Conservation (phyloP, 2,329 filamentous ascomycete species). For the Acephala macrosclerotiorum region DNA sequence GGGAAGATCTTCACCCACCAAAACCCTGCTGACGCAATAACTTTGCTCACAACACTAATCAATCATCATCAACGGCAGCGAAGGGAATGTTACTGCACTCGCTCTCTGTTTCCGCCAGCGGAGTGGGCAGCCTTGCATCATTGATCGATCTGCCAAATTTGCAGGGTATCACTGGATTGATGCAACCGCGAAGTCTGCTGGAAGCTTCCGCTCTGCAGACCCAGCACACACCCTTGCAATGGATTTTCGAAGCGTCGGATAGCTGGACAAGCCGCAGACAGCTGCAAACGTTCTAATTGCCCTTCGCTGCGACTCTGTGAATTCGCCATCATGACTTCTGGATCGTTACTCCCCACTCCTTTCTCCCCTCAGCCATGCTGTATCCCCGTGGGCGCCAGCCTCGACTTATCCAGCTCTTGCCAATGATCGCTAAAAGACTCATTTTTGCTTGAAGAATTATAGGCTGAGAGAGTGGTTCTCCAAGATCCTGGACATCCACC, state of each 20-base stretch:
- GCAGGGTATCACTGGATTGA: not conserved
- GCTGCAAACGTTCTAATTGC: not conserved
- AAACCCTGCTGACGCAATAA: constrained; percentile 5
- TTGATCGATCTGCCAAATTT: not conserved
- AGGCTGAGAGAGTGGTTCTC: not conserved
- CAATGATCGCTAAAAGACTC: not conserved
- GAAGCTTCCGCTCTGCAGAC: not conserved
- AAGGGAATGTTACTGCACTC: too few relatives aligned
- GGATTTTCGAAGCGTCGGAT: not conserved
- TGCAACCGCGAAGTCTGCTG: not conserved
- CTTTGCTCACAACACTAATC: not conserved
- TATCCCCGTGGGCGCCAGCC: not conserved
- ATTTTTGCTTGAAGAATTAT: not conserved
- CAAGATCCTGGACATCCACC: not conserved
- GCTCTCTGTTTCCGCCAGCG: too few relatives aligned
- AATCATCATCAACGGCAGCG: not conserved
- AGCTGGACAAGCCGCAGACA: not conserved
- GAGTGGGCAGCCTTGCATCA: not conserved
- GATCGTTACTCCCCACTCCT: not conserved
- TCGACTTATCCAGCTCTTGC: constrained; percentile 2
- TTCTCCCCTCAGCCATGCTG: not conserved
- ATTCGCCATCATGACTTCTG: constrained; percentile 2
- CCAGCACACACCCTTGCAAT: not conserved
- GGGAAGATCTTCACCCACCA: constrained; percentile 9
- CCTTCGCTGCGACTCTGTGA: not conserved